Base-by-base conservation (phyloP, 164 flowering plant genomes). In the Liriodendron chinense region DNA sequence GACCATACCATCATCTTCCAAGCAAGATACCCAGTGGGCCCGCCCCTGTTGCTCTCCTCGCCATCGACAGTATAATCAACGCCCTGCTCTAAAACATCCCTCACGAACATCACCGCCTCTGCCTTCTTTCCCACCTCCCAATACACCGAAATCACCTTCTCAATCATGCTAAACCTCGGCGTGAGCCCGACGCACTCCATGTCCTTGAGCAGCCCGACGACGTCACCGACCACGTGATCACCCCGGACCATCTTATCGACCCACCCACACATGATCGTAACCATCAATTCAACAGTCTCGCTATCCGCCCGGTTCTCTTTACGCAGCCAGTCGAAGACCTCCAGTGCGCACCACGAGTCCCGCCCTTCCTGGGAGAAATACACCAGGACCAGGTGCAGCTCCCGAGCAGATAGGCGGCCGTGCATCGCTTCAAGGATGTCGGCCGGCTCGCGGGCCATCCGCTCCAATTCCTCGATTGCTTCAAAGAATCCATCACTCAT, bases 281-380 rank as follows among this genome's bases (percentile, higher is more conserved):
- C 97, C 99, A 93, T 95, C 14, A 95, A 82, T 85, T 95, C 99
- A 94, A 92, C 88, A 0, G 93, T 95, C 85, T 93, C 99, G 78
- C 91, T 84, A 77, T 93, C 99, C 1, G 92, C 97, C 72, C 91
- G 78, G 70, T 93, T 90, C 81, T 89, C 97, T 83, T 89, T 91
- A 76, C 83, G 85, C 16, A 95, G 86, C 97, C 98, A 95, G 77
- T 95, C 99, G 78, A 92, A 93, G 64, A 95, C 99, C 82, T 95
- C 99, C 79, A 95, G 81, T 0, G 97, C 94, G 72, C 94, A 92
- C 98, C 98, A 95, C 2, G 98, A 95, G 77, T 95, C 99, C 76
- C 96, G 86, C 57, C 98, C 98, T 69, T 95, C 98, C 74, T 91
- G 97, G 2, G 97, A 84, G 82, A 95, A 95, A 73, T 95, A 95